Evolutionary conservation across 306 rosid species (phyloP), one percentile per base, ranked within the genome.

Genomic region (Rubus idaeus): DNA sequence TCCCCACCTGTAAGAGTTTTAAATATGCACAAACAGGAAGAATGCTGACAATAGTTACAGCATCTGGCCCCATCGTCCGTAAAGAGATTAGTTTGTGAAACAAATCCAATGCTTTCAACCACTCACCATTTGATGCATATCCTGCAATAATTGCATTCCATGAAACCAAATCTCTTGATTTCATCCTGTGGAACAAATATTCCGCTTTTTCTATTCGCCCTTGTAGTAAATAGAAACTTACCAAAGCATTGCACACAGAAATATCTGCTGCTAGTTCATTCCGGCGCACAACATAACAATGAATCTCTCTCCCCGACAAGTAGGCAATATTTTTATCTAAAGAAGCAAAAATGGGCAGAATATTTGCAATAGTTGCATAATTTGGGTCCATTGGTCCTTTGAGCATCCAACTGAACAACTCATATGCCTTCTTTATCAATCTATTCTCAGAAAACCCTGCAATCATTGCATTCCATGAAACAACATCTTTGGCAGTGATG

Each of bases 81-180:
- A 79, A 18, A 70, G 83, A 82, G 52, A 81, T 74, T 83, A 94
- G 81, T 75, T 86, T 79, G 66, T 70, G 51, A 68, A 94, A 94
- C 35, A 79, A 73, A 70, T 81, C 82, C 84, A 94, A 70, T 55
- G 97, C 91, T 87, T 89, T 89, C 75, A 86, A 81, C 96, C 97
- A 88, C 78, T 90, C 84, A 62, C 89, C 89, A 79, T 86, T 85
- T 45, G 83, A 88, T 45, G 91, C 17, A 80, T 83, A 89, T 77
- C 98, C 98, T 0, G 95, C 87, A 57, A 94, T 89, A 65, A 92
- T 69, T 76, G 95, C 83, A 86, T 94, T 94, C 98, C 97, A 92
- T 64, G 98, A 88, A 80, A 94, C 88, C 88, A 91, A 89, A 86
- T 94, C 98, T 77, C 87, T 90, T 75, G 82, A 82, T 77, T 75